These are phyloP conservation scores for Globisporangium middletonii DNA, from an alignment of 352 stramenopile species.

Conservation along the genomic window DNA sequence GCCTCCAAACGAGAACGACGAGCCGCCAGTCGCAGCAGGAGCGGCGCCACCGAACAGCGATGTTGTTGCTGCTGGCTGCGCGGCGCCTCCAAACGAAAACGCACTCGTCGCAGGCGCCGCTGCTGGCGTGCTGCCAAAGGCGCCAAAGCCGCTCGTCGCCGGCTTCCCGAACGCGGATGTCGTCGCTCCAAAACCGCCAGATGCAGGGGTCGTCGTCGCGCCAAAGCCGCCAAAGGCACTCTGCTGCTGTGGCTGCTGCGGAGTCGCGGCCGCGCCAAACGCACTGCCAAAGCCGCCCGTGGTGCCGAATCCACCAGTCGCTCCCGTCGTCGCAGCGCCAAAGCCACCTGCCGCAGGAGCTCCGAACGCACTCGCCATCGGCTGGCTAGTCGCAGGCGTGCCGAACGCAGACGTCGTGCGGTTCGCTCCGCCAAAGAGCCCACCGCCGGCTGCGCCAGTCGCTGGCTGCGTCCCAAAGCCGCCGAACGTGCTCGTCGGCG, in stretches of 20 bases:
- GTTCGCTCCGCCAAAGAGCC: constrained; percentile 32
- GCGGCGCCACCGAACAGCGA: constrained; percentile 39
- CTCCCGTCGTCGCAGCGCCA: constrained; percentile 17
- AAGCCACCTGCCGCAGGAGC: constrained; percentile 32
- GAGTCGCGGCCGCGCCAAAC: constrained; percentile 39
- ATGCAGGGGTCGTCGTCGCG: constrained; percentile 21
- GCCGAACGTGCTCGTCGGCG: constrained; percentile 26
- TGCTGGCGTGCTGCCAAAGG: constrained; percentile 29
- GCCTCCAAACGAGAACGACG: constrained; percentile 33
- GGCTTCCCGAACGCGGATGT: constrained; percentile 39
- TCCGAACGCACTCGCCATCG: constrained; percentile 37
- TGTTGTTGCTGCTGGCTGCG: constrained; percentile 22
- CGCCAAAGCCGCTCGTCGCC: constrained; percentile 25
- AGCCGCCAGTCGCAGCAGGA: constrained; percentile 23
- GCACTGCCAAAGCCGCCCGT: constrained; percentile 38
- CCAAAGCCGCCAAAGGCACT: constrained; percentile 55
- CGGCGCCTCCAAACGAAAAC: constrained; percentile 31
- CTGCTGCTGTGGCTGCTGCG: constrained; percentile 27
- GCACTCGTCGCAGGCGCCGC: constrained; percentile 26
- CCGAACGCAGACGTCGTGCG: constrained; percentile 24
- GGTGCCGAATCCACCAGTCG: constrained; percentile 34
- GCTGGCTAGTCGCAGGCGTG: constrained; percentile 19
- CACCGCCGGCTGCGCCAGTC: constrained; percentile 19
- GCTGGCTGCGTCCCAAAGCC: constrained; percentile 46
- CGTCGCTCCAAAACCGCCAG: constrained; percentile 33